These are phyloP conservation scores for Leptographium flavum DNA, from an alignment of 2,329 filamentous ascomycete species.

Conservation along the genomic window DNA sequence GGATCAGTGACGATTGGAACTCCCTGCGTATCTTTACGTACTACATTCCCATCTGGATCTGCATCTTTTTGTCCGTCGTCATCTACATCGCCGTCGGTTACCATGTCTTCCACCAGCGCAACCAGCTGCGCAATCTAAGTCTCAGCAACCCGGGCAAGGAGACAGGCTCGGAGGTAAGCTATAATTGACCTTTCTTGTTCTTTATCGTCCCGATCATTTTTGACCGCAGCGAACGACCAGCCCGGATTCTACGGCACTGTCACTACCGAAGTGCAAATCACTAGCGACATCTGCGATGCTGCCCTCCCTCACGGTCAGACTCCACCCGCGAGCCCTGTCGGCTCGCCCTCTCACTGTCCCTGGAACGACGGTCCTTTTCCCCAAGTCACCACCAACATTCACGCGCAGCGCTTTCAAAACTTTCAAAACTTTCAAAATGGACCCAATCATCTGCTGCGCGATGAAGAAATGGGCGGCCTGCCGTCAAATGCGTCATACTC, in stretches of 20 bases:
- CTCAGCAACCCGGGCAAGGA: slow-evolving; percentile 27
- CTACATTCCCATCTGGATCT: slow-evolving; percentile 47
- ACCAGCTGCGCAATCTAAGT: slow-evolving; percentile 38
- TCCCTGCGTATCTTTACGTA: slow-evolving; percentile 45
- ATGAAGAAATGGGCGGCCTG: background rate
- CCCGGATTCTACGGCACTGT: slow-evolving; percentile 32
- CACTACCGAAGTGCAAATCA: slow-evolving; percentile 37
- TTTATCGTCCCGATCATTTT: background rate
- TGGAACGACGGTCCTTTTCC: slow-evolving; percentile 9
- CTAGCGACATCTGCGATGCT: slow-evolving; percentile 15
- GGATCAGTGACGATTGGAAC: slow-evolving; percentile 41
- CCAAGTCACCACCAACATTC: slow-evolving; percentile 1
- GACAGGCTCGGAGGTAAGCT: slow-evolving; percentile 12
- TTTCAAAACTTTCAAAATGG: too few species aligned
- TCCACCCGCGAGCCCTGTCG: slow-evolving; percentile 2
- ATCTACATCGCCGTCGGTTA: slow-evolving; percentile 45
- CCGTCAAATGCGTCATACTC: background rate
- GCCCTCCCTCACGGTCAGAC: slow-evolving; percentile 2
- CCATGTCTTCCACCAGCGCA: slow-evolving; percentile 44
- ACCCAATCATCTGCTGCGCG: background rate
- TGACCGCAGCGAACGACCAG: slow-evolving; percentile 8
- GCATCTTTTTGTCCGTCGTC: slow-evolving; percentile 37
- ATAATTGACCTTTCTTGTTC: background rate
- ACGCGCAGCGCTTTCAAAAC: slow-evolving; percentile 9
- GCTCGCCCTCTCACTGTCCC: slow-evolving; percentile 1